Conservation (phyloP, 192 early-diverging fungal species). For the Backusella westeae region DNA sequence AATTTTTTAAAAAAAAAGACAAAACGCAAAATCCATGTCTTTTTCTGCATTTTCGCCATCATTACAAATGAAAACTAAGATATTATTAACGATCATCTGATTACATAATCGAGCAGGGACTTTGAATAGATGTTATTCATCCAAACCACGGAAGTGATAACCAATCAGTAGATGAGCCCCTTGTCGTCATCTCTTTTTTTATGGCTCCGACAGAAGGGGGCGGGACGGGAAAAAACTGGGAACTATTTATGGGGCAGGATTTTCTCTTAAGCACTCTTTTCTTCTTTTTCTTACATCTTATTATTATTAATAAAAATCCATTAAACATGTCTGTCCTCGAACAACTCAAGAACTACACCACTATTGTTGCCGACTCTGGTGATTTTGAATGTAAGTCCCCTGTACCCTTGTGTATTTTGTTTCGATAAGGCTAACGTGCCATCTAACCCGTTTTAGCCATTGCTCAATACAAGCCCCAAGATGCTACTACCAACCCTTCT, state of each 20-base stretch:
- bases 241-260: neutral
- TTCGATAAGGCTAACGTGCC: neutral
- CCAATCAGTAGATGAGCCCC: neutral
- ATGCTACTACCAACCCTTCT: conserved; percentile 99
- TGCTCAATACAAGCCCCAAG: conserved; percentile 96
- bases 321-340: conserved; percentile 68
- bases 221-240: neutral
- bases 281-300: neutral
- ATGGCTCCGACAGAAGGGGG: neutral
- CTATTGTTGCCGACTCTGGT: conserved; percentile 97
- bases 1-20: neutral
- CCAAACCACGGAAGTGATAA: neutral
- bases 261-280: neutral
- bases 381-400: conserved; percentile 87
- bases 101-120: neutral
- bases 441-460: conserved; percentile 62
- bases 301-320: neutral
- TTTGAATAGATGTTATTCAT: neutral
- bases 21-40: neutral
- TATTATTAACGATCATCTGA: neutral
- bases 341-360: conserved; percentile 91
- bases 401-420: neutral
- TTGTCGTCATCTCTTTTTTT: conserved; percentile 7
- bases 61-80: neutral
- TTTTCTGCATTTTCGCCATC: neutral